These are phyloP conservation scores for Gentiana macrophylla DNA, from an alignment of 257 asterid genomes.

Conservation along the genomic window DNA sequence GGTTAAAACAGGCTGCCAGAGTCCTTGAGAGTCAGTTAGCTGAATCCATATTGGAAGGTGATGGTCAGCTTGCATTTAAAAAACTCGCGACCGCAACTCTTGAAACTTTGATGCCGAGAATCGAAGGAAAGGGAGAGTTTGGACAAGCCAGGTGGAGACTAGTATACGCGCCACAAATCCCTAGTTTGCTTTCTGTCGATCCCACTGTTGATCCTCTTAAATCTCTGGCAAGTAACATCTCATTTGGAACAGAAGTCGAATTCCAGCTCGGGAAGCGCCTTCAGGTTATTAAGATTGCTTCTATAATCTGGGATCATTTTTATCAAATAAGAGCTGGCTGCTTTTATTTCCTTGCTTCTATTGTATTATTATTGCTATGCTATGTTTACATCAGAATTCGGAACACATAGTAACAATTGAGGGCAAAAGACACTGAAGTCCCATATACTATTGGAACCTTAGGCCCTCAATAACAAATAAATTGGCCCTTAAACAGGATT, in stretches of 20 bases:
- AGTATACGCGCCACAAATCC: constrained; percentile 95
- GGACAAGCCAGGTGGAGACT: constrained; percentile 99
- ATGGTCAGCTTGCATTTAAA: constrained; percentile 97
- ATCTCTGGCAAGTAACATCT: constrained; percentile 93
- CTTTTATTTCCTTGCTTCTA: background rate
- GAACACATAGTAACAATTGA: too few species aligned
- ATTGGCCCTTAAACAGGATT: too few species aligned
- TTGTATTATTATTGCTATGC: too few species aligned
- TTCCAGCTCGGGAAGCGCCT: constrained; percentile 97
- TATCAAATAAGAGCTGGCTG: background rate
- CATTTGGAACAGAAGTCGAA: constrained; percentile 97
- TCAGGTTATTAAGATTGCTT: constrained; percentile 45
- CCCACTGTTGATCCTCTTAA: constrained; percentile 94
- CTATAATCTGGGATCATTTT: background rate
- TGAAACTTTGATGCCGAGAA: constrained; percentile 90
- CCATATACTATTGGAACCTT: too few species aligned
- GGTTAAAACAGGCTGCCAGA: constrained; percentile 73
- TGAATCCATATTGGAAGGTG: constrained; percentile 95
- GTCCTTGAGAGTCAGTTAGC: constrained; percentile 97
- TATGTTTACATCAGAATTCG: too few species aligned
- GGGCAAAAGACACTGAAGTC: too few species aligned
- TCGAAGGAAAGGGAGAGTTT: constrained; percentile 98
- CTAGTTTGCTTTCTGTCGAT: constrained; percentile 85
- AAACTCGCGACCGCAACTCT: constrained; percentile 98
- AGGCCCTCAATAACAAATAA: too few species aligned